Evolutionary conservation across 176 grass and related monocot genomes (phyloP), one percentile per base, ranked within the genome.

Genomic region (Juncus inflexus): DNA sequence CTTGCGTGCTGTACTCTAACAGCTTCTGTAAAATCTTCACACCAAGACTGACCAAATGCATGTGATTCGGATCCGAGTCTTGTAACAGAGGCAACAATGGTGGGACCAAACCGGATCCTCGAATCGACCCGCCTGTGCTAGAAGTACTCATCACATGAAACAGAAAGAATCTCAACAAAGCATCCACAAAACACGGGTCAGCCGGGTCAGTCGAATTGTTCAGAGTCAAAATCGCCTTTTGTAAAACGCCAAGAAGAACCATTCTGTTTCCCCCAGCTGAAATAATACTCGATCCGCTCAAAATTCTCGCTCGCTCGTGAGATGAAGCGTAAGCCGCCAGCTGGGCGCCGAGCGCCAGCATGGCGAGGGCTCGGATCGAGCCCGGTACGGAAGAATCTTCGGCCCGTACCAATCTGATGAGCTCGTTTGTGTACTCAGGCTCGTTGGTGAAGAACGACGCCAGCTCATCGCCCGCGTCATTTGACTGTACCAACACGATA

Each of bases 151-250:
- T 70, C 42, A 99, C 94, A 84, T 99, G 94, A 55, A 99, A 89
- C n/a, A 99, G 80, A 74, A 99, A 99, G 69, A 99, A 99, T n/a
- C 91, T 87, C 40, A 99, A 82, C 67, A 99, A 87, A 68, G 94
- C 88, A 51, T 92, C 94, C 51, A 99, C 94, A 89, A 99, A 89
- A 19, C 91, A 67, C 40, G 88, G 88, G 62, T 87, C 70, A 75
- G 92, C 91, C 19, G 87, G 86, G 68, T 91, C 92, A 71, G 74
- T 89, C 65, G 83, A 82, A 63, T 86, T 89, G 65, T 77, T 81
- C 37, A 97, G 82, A 67, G 92, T 89, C 13, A 76, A 73, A 78
- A 97, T 89, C 79, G 92, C 85, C 74, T 97, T 97, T 70, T 97
- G 92, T 70, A 97, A 71, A 62, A 89, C 87, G 76, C 80, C 80